Conservation (phyloP, 164 flowering plant species). For the Santalum album region DNA sequence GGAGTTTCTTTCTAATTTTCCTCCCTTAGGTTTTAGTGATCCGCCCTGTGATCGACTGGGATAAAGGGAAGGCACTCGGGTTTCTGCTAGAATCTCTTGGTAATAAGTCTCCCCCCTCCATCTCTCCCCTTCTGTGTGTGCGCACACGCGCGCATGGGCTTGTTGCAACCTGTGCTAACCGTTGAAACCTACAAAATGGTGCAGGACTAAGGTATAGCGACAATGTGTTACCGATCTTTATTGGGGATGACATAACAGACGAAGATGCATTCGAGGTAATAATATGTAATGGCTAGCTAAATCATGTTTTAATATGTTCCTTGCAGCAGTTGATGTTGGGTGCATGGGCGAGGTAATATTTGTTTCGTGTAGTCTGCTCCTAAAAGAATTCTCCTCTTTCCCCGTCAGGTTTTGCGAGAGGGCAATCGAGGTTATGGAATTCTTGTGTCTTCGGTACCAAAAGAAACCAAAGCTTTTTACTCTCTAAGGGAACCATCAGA, state of each 20-base stretch:
- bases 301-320: background rate
- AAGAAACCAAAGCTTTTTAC: slow-evolving; percentile 61
- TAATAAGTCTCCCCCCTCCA: slow-evolving; percentile 7
- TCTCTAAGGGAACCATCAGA: slow-evolving; percentile 70
- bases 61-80: slow-evolving; percentile 65
- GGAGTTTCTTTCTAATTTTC: background rate
- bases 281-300: background rate
- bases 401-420: slow-evolving; percentile 43
- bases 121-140: background rate
- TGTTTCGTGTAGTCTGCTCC: no score
- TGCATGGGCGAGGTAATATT: no score
- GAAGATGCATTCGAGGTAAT: slow-evolving; percentile 84
- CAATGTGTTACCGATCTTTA: slow-evolving; percentile 68
- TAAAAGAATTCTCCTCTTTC: no score
- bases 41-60: slow-evolving; percentile 62
- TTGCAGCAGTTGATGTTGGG: no score
- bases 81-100: slow-evolving; percentile 63
- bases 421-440: slow-evolving; percentile 56
- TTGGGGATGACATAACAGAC: slow-evolving; percentile 83
- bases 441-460: slow-evolving; percentile 60
- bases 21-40: slow-evolving; percentile 61
- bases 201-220: slow-evolving; percentile 48
- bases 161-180: no score
- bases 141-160: no score
- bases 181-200: no score